Conservation (phyloP, 345 rosid species). For the Noccaea caerulescens region DNA sequence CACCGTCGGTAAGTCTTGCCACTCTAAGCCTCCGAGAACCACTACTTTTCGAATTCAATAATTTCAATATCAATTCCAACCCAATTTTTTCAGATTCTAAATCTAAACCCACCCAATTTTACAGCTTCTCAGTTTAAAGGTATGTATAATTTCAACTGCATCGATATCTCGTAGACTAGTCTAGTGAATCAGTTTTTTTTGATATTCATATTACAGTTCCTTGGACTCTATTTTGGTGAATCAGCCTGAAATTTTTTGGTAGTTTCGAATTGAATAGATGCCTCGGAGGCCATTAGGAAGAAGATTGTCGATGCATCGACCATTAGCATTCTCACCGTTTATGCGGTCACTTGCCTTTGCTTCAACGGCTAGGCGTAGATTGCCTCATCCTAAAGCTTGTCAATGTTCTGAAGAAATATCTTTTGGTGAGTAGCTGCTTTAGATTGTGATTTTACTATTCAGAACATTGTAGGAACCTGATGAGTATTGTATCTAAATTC, state of each 20-base stretch:
- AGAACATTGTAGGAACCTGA: conserved; percentile 39
- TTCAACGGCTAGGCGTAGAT: conserved; percentile 49
- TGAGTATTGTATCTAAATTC: conserved; percentile 2
- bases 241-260: conserved; percentile 5
- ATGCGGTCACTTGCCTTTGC: conserved; percentile 63
- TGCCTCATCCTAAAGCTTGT: conserved; percentile 30
- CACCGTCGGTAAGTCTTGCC: neutral
- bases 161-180: neutral
- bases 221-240: conserved; percentile 21
- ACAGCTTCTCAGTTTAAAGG: neutral
- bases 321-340: conserved; percentile 71
- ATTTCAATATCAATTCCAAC: too few relatives aligned
- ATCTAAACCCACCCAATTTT: neutral
- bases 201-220: neutral
- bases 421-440: conserved; percentile 39
- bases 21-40: neutral
- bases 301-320: conserved; percentile 44
- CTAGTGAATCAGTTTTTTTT: neutral
- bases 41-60: neutral
- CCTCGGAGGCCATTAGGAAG: conserved; percentile 50
- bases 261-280: conserved; percentile 45
- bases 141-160: neutral
- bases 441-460: neutral
- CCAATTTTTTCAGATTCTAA: neutral
- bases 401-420: conserved; percentile 36